Evolutionary conservation across 129 eudicot genomes (phyloP), one percentile per base, ranked within the genome.

Genomic region (Calendula officinalis): DNA sequence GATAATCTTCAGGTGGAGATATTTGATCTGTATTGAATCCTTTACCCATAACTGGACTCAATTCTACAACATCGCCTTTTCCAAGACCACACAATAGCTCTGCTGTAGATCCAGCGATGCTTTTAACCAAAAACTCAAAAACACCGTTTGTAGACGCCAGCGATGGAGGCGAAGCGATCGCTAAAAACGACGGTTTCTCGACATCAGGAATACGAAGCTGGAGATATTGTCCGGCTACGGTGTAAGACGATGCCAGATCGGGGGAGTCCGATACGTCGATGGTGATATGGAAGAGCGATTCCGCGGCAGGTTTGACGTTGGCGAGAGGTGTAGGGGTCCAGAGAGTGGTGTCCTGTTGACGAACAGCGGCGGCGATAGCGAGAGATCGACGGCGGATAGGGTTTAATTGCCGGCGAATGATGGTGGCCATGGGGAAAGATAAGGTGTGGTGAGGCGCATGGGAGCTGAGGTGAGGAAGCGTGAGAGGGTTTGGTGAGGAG

Each of bases 161-260:
- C 0, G 83, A 56, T 34, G 99, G 99, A 41, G 97, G 96, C 36
- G 99, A 94, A 2, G 99, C 99, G 53, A 94, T 88, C 48, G 99
- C 95, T 47, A 88, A 73, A 57, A 88, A 83, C 37, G 92, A 56
- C 3, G 96, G 87, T 38, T 73, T 85, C 53, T 82, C 76, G 5
- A 71, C 77, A 54, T 83, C 73, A 39, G 84, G 87, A 0, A 88
- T 67, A 3, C 96, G 83, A 34, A 94, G 77, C 77, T 94, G 99
- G 9, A 94, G 83, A 43, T 88, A 94, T 72, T 94, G 99, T 5
- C 99, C 96, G 15, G 99, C 70, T 2, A 56, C 60, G 32, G 89
- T 79, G 74, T 94, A 75, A 0, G 99, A 77, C 12, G 84, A 41
- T 7, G 91, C 87, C 61, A 92, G 68, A 44, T 81, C 73, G 14